phyloP scores from a whole-genome alignment of 306 rosid genomes.

The Vigna hirtella region DNA sequence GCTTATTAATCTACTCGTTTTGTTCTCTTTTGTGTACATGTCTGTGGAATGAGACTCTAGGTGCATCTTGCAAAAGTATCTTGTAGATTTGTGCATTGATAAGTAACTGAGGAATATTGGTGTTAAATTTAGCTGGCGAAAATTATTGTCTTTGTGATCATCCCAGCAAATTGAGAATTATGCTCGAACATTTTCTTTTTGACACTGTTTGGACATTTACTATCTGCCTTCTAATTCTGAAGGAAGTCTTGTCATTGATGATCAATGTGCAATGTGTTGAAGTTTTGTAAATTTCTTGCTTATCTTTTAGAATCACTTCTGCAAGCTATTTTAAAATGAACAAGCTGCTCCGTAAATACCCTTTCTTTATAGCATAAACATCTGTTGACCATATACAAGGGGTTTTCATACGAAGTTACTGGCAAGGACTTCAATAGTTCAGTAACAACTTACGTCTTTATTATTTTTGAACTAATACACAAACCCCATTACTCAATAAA shows the following conservation, averaged over 20 bases:
- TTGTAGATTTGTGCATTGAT: background rate
- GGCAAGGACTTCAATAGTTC: background rate
- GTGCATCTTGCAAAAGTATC: slow-evolving; percentile 37
- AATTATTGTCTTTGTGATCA: background rate
- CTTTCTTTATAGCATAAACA: background rate
- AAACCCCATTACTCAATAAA: background rate
- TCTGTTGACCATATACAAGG: background rate
- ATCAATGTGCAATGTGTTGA: background rate
- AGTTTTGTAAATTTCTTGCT: background rate
- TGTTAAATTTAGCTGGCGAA: slow-evolving; percentile 1
- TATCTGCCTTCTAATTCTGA: background rate
- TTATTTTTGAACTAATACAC: background rate
- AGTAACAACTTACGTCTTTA: background rate
- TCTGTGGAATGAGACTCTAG: slow-evolving; percentile 18
- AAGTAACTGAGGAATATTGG: slow-evolving; percentile 4
- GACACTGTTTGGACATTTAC: slow-evolving; percentile 1
- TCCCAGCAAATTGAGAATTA: background rate
- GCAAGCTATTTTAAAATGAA: slow-evolving; percentile 10
- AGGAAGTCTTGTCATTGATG: background rate
- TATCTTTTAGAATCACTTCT: slow-evolving; percentile 6
- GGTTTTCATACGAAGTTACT: too few species aligned
- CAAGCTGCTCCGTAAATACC: background rate
- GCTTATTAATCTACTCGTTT: slow-evolving; percentile 21
- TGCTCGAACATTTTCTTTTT: slow-evolving; percentile 1
- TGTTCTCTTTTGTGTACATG: slow-evolving; percentile 31